These are phyloP conservation scores for Leccinum disarticulatum DNA, from an alignment of 768 basidiomycete species.

Conservation along the genomic window DNA sequence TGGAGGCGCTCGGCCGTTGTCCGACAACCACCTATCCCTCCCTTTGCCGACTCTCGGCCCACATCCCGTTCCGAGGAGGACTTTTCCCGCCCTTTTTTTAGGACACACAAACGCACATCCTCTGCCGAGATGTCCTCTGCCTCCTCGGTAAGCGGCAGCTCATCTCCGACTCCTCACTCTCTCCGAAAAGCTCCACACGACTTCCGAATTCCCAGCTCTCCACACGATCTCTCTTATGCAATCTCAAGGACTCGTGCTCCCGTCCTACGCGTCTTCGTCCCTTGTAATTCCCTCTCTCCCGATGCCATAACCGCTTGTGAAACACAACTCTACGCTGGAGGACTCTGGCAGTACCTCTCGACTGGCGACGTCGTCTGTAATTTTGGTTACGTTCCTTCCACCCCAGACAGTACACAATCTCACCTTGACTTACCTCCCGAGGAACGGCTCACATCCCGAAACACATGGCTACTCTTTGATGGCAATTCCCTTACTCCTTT, in stretches of 20 bases:
- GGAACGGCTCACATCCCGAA: constrained; percentile 21
- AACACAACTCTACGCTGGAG: constrained; percentile 63
- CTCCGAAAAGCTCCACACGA: constrained; percentile 16
- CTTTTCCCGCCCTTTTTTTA: constrained; percentile 31
- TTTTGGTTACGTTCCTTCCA: constrained; percentile 68
- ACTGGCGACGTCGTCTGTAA: constrained; percentile 79
- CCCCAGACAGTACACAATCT: constrained; percentile 28
- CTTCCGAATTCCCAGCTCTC: constrained; percentile 31
- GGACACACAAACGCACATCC: constrained; percentile 41
- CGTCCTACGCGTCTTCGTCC: constrained; percentile 71
- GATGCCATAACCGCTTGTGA: constrained; percentile 57
- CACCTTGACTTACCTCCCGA: constrained; percentile 20
- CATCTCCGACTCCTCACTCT: constrained; percentile 21
- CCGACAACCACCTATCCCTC: constrained; percentile 3
- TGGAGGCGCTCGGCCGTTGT: constrained; percentile 44
- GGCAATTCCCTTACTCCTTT: constrained; percentile 63
- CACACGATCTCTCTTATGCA: constrained; percentile 64
- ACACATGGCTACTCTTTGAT: constrained; percentile 74
- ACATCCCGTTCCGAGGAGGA: constrained; percentile 43
- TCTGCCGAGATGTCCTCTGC: constrained; percentile 48
- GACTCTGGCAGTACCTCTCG: constrained; percentile 74
- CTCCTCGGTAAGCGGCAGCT: constrained; percentile 32
- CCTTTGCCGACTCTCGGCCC: constrained; percentile 25
- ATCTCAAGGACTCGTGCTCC: constrained; percentile 67
- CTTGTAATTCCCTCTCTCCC: constrained; percentile 54